phyloP scores from a whole-genome alignment of 805 yeast genomes.

The Barnettozyma californica region DNA sequence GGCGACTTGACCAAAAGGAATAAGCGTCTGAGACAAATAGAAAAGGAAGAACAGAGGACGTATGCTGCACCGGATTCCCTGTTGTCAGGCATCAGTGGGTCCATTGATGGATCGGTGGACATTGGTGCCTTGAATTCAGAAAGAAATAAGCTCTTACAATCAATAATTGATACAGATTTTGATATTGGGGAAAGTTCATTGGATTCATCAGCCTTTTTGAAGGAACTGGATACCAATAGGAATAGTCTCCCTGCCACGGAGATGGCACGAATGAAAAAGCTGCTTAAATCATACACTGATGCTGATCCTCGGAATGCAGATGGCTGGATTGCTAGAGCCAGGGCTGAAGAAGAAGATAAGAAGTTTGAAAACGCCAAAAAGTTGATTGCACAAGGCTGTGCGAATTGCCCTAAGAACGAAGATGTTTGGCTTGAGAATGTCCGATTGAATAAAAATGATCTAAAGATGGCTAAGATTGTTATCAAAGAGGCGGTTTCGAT shows the following conservation, averaged over 20 bases:
- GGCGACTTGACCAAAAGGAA: slow-evolving; percentile 80
- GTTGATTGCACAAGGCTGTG: slow-evolving; percentile 71
- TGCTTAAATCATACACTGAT: slow-evolving; percentile 63
- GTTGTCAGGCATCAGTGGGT: slow-evolving; percentile 32
- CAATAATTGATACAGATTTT: slow-evolving; percentile 42
- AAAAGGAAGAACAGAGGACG: slow-evolving; percentile 57
- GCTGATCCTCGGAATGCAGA: slow-evolving; percentile 68
- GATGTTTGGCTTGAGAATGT: slow-evolving; percentile 82
- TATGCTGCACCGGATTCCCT: slow-evolving; percentile 82
- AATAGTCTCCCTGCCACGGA: slow-evolving; percentile 32
- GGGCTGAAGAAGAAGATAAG: slow-evolving; percentile 64
- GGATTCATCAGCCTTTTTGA: slow-evolving; percentile 31
- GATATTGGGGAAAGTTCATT: slow-evolving; percentile 12
- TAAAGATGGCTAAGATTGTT: slow-evolving; percentile 45
- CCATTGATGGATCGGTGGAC: slow-evolving; percentile 30
- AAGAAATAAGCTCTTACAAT: slow-evolving; percentile 51
- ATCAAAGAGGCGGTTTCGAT: slow-evolving; percentile 60
- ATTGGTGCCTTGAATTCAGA: slow-evolving; percentile 57
- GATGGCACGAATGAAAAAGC: slow-evolving; percentile 47
- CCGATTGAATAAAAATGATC: slow-evolving; percentile 46
- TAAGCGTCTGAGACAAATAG: slow-evolving; percentile 61
- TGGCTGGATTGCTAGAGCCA: slow-evolving; percentile 85
- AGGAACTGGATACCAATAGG: slow-evolving; percentile 14
- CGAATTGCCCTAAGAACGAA: slow-evolving; percentile 56
- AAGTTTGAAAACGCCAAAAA: slow-evolving; percentile 51